A percentile compares a stretch with the other conserved stretches of the same genome.
Conservation (phyloP, 2,329 filamentous ascomycete species). For the Ophiobolus disseminans region DNA sequence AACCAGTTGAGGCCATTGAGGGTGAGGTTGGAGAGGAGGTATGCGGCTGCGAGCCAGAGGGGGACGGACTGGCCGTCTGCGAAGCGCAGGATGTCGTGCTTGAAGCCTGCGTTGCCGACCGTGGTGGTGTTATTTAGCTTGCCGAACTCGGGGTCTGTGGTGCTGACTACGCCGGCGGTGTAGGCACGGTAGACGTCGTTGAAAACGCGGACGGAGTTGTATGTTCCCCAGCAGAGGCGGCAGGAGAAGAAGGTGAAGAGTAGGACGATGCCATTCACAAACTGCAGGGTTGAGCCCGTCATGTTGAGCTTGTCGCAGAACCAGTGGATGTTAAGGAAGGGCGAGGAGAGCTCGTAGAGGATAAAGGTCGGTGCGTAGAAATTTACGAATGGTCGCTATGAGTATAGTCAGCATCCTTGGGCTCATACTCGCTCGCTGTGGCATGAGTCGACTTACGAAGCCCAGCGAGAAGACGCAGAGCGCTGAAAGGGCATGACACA, state of each 20-base stretch:
- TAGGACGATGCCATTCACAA: conserved; percentile 78
- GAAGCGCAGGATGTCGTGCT: conserved; percentile 58
- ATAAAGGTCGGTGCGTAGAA: conserved; percentile 83
- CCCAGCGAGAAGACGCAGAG: conserved; percentile 77
- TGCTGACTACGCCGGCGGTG: conserved; percentile 24
- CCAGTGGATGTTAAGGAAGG: conserved; percentile 90
- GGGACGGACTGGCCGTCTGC: conserved; percentile 60
- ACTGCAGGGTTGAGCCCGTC: conserved; percentile 75
- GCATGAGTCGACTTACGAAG: conserved; percentile 66
- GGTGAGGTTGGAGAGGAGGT: conserved; percentile 72
- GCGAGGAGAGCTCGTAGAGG: conserved; percentile 84
- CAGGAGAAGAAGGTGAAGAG: conserved; percentile 77
- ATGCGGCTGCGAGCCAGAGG: conserved; percentile 71
- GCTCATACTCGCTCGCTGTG: background rate
- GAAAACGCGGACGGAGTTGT: conserved; percentile 70
- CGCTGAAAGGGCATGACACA: conserved; percentile 78
- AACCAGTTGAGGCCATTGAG: conserved; percentile 81
- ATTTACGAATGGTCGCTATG: conserved; percentile 80
- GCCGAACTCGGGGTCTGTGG: conserved; percentile 38
- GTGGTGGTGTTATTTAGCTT: conserved; percentile 33
- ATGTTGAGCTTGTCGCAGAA: conserved; percentile 86
- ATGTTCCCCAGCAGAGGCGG: conserved; percentile 79
- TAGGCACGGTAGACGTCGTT: conserved; percentile 66
- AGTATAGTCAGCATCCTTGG: conserved; percentile 13
- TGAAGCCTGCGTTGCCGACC: conserved; percentile 28